Base-by-base conservation (phyloP, 805 yeast species). In the Torulaspora indica region DNA sequence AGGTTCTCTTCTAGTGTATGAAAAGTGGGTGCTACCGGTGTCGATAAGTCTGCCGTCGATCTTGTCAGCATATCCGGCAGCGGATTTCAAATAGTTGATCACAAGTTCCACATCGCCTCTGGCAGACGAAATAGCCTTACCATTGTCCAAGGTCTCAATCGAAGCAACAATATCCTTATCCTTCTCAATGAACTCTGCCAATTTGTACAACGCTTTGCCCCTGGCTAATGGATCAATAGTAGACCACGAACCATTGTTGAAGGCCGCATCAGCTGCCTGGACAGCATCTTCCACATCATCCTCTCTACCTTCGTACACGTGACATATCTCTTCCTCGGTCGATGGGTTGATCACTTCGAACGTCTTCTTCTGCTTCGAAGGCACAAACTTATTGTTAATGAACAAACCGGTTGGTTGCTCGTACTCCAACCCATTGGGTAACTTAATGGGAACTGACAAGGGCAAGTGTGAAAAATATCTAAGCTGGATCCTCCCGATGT, bases 41-140 rank as follows among this genome's bases (percentile, higher is more conserved):
- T 86, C 86, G 46, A 86, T 76, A 46, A 81, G 67, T 53, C 79
- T 75, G 57, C 96, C 96, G 54, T 74, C 76, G 53, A 85, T 70
- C 73, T 90, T 89, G 70, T 88, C 96, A 58, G 95, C 87, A 79
- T 80, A 86, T 52, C 96, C 96, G 46, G 90, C 96, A 66, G 86
- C 82, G 53, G 89, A 82, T 70, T 91, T 79, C 65, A 87, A 69
- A 64, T 82, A 84, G 54, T 75, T 75, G 35, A 82, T 75, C 40
- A 82, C 78, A 51, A 84, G 75, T 31, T 73, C 80, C 46, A 90
- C 82, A 63, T 89, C 96, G 48, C 86, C 88, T 53, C 76, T 70
- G 20, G 95, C 78, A 63, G 81, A 77, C 38, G 67, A 60, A 54
- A 84, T 70, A 31, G 95, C 81, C 71, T 89, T 90, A 68, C 97